These are phyloP conservation scores for Rhodotorula sp. DNA, from an alignment of 1,284 basidiomycete genomes.

Conservation along the genomic window DNA sequence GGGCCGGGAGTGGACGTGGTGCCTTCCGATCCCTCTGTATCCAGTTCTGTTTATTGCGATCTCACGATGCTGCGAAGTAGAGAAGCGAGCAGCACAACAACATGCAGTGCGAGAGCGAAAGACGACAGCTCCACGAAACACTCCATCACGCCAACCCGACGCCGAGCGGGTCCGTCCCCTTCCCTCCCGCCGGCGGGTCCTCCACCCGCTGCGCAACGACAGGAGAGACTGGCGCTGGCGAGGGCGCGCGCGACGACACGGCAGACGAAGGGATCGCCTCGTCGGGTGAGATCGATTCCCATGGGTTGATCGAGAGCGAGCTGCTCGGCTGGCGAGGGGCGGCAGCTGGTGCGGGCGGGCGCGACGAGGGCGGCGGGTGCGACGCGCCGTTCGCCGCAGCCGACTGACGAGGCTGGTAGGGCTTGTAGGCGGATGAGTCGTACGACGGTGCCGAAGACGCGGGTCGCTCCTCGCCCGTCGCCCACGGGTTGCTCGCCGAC, in stretches of 20 bases:
- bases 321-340: constrained; percentile 9
- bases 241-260: background rate
- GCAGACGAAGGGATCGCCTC: constrained; percentile 4
- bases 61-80: background rate
- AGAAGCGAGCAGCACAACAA: background rate
- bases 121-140: background rate
- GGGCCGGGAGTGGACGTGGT: background rate
- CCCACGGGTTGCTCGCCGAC: constrained; percentile 24
- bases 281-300: constrained; percentile 24
- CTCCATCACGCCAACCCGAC: background rate
- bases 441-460: background rate
- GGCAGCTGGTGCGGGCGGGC: background rate
- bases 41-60: background rate
- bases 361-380: background rate
- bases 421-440: constrained; percentile 1
- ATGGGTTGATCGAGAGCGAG: constrained; percentile 26
- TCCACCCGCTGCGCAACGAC: background rate
- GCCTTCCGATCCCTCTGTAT: background rate
- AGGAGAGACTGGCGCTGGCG: background rate
- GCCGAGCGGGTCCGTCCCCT: constrained; percentile 2
- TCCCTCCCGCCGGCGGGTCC: background rate
- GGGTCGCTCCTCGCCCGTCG: background rate
- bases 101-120: background rate
- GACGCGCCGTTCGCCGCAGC: background rate
- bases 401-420: constrained; percentile 11